Conservation (phyloP, 148 eudicot genomes). For the Diospyros kaki region DNA sequence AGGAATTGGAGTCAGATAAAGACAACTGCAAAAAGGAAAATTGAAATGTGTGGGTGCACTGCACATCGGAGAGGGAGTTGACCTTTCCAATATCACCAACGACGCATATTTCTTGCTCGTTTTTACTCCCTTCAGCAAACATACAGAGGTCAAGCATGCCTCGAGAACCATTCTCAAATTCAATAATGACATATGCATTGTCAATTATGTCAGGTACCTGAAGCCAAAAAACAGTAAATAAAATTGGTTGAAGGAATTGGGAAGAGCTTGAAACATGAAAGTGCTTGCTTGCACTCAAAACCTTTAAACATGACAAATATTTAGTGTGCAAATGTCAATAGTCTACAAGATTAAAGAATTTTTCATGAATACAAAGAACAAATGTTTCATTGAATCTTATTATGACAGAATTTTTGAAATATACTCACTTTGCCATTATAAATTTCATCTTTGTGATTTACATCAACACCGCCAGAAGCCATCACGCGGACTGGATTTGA, state of each 20-base stretch:
- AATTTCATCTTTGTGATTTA: slow-evolving; percentile 88
- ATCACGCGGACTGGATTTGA: slow-evolving; percentile 87
- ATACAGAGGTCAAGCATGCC: slow-evolving; percentile 96
- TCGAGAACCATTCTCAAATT: slow-evolving; percentile 87
- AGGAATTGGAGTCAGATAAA: not conserved
- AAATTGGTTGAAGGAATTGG: not conserved
- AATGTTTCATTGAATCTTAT: no score
- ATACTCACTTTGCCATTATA: slow-evolving; percentile 77
- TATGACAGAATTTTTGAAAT: no score
- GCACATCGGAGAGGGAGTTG: not conserved
- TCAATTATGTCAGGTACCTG: slow-evolving; percentile 98
- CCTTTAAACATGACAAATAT: no score
- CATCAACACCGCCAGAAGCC: slow-evolving; percentile 95
- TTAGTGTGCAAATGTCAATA: no score
- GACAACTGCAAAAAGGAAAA: not conserved
- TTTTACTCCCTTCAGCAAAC: slow-evolving; percentile 99
- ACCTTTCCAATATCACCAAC: slow-evolving; percentile 93
- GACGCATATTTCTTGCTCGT: slow-evolving; percentile 98
- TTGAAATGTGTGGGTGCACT: no score
- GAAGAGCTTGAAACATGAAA: not conserved
- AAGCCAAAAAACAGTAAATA: not conserved
- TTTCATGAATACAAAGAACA: no score
- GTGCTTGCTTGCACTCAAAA: no score
- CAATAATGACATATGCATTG: slow-evolving; percentile 92
- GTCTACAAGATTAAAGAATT: no score